Evolutionary conservation across 2,329 filamentous ascomycete genomes (phyloP), one percentile per base, ranked within the genome.

Genomic region (Curvularia lunata): DNA sequence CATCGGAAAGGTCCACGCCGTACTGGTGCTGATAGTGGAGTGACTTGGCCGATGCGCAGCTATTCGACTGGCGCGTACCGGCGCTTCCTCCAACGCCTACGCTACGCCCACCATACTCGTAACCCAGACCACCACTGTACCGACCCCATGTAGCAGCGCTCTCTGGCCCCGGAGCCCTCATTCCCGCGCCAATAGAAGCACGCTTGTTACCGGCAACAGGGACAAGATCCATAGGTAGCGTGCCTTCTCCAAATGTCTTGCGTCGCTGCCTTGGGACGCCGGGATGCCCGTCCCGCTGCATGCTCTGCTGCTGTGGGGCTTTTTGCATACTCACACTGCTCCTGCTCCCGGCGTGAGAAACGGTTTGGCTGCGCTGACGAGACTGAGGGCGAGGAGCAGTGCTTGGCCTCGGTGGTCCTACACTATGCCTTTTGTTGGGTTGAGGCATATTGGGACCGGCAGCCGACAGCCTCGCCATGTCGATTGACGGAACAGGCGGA

Each of bases 121-220:
- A 75, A 8, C 65, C 65, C 37, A 75, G 62, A 9, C 77, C 76
- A 46, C 77, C 76, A 50, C 71, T 69, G 61, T 75, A 78, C 3
- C 76, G 74, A 48, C 71, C 76, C 53, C 62, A 65, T 42, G 43
- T 49, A 5, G 60, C 37, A 43, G 55, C 43, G 9, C 52, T 54
- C 21, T 60, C 45, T 16, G 40, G 6, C 23, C 9, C 46, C 19
- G 46, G 32, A 13, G 27, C 28, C 27, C 50, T 38, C n/a, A 7
- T 40, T 55, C 3, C 52, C 58, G 30, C 21, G 59, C 38, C 30
- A 43, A 19, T 2, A 40, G 43, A 52, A n/a, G 56, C 53, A 42
- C 61, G 47, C 9, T 49, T 57, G n/a, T 13, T 49, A 50, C 61
- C 50, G 16, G 30, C 34, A n/a, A 56, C 48, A 46, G 47, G 43